Evolutionary conservation across 2,329 filamentous ascomycete species (phyloP).

Genomic region (Metarhizium anisopliae): DNA sequence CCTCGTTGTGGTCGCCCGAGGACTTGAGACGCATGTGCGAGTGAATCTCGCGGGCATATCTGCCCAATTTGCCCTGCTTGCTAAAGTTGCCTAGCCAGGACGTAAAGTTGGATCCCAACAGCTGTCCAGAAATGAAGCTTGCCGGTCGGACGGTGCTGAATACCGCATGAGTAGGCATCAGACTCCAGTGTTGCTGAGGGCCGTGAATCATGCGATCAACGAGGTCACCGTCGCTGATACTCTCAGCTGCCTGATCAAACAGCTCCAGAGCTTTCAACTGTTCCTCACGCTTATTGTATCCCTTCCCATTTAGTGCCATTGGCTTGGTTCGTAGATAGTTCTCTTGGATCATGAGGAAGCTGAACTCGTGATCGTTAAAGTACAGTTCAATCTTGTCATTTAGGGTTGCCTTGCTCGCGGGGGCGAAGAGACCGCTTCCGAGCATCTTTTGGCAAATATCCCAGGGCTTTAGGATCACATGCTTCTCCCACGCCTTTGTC

Average conservation of each 20-base stretch:
- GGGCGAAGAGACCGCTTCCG: slow-evolving; percentile 74
- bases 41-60: slow-evolving; percentile 87
- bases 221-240: slow-evolving; percentile 93
- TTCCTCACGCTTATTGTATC: slow-evolving; percentile 55
- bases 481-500: slow-evolving; percentile 98
- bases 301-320: slow-evolving; percentile 45
- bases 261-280: slow-evolving; percentile 79
- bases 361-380: slow-evolving; percentile 99
- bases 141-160: slow-evolving; percentile 92
- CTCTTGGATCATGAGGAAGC: slow-evolving; percentile 94
- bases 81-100: slow-evolving; percentile 94
- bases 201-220: slow-evolving; percentile 98
- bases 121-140: slow-evolving; percentile 74
- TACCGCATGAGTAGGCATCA: slow-evolving; percentile 93
- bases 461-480: slow-evolving; percentile 94
- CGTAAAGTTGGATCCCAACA: slow-evolving; percentile 70
- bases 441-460: slow-evolving; percentile 94
- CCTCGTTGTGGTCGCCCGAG: slow-evolving; percentile 85
- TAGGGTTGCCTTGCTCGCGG: slow-evolving; percentile 73
- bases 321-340: slow-evolving; percentile 89
- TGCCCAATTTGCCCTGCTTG: slow-evolving; percentile 67
- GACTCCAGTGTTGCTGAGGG: slow-evolving; percentile 93
- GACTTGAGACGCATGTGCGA: slow-evolving; percentile 90
- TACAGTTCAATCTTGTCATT: slow-evolving; percentile 99
- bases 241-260: slow-evolving; percentile 79